These are phyloP conservation scores for Tylopilus balloui DNA, from an alignment of 768 basidiomycete genomes.

Conservation along the genomic window DNA sequence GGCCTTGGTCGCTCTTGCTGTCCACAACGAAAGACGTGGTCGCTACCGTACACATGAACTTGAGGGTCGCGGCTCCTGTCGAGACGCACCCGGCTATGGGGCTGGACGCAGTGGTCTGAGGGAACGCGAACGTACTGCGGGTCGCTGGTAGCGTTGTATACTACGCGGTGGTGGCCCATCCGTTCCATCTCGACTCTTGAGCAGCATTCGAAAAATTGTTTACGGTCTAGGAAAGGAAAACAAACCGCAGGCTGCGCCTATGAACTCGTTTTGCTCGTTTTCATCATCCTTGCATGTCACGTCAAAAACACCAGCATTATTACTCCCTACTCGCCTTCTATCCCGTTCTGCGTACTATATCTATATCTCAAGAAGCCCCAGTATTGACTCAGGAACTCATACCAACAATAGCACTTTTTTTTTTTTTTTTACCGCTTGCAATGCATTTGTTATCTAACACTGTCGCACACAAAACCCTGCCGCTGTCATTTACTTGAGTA, in stretches of 20 bases:
- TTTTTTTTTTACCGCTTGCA: slow-evolving; percentile 27
- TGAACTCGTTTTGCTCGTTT: slow-evolving; percentile 12
- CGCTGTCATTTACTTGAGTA: slow-evolving; percentile 24
- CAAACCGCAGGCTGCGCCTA: slow-evolving; percentile 24
- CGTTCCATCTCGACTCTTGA: neutral
- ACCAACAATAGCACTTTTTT: slow-evolving; percentile 29
- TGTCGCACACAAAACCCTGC: slow-evolving; percentile 24
- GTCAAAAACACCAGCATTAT: slow-evolving; percentile 28
- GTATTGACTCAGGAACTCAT: slow-evolving; percentile 30
- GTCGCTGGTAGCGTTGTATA: slow-evolving; percentile 22
- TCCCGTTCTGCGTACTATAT: slow-evolving; percentile 33
- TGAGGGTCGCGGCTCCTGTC: slow-evolving; percentile 37
- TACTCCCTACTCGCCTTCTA: slow-evolving; percentile 25
- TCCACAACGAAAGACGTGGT: slow-evolving; percentile 41
- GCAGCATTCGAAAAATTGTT: slow-evolving; percentile 15
- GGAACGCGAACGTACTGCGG: slow-evolving; percentile 35
- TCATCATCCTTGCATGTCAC: slow-evolving; percentile 21
- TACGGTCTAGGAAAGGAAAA: slow-evolving; percentile 9
- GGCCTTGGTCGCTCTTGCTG: slow-evolving; percentile 21
- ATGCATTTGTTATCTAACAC: slow-evolving; percentile 34
- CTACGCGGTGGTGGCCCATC: slow-evolving; percentile 1
- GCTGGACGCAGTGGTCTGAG: slow-evolving; percentile 61
- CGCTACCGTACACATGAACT: slow-evolving; percentile 53
- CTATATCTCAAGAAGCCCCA: slow-evolving; percentile 34
- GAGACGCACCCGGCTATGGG: slow-evolving; percentile 59